Evolutionary conservation across 2,329 filamentous ascomycete genomes (phyloP), one percentile per base, ranked within the genome.

Genomic region (Penicillium griseofulvum): DNA sequence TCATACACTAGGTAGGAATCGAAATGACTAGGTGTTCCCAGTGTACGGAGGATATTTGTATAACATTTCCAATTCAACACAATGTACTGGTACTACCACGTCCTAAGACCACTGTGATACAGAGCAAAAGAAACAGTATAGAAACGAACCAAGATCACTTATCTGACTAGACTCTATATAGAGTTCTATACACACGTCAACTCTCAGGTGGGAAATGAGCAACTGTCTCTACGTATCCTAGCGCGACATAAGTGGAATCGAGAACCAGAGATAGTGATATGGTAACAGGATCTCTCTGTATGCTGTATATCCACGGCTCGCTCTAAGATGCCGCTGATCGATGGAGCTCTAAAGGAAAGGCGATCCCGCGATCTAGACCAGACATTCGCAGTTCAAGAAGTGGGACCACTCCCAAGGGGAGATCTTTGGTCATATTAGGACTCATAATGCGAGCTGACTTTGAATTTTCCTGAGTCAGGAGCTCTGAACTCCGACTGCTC

Each of bases 351-450:
- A 19, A 48, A 31, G n/a, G 45, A 37, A 46, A 26, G 31, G 43
- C 22, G 49, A 51, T 51, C 26, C 17, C 41, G 22, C 10, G 26
- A 51, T 54, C 52, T 54, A 50, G 52, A 51, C 39, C 52, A 16
- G 19, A 22, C 6, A 16, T 22, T 37, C 36, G 5, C 33, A 26
- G 42, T 34, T 28, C 5, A 12, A 16, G 17, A 12, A 24, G 49
- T 46, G 41, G 49, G 12, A 38, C 33, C 31, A 44, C 49, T 28
- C 22, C 7, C 10, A 41, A 8, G 19, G 26, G 47, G n/a, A 14
- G 14, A 49, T 33, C 17, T 33, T 43, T 19, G 47, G 19, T 47
- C 12, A 8, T 17, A 49, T 38, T 29, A n/a, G 46, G 22, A 3
- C 17, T 28, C n/a, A 28, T 22, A 8, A 28, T n/a, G 34, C 22